Percentiles rank a stretch among this genome's conserved stretches.
These are phyloP conservation scores for Magnusiomyces tetraspermus DNA, from an alignment of 1,139 yeast species.

Conservation along the genomic window DNA sequence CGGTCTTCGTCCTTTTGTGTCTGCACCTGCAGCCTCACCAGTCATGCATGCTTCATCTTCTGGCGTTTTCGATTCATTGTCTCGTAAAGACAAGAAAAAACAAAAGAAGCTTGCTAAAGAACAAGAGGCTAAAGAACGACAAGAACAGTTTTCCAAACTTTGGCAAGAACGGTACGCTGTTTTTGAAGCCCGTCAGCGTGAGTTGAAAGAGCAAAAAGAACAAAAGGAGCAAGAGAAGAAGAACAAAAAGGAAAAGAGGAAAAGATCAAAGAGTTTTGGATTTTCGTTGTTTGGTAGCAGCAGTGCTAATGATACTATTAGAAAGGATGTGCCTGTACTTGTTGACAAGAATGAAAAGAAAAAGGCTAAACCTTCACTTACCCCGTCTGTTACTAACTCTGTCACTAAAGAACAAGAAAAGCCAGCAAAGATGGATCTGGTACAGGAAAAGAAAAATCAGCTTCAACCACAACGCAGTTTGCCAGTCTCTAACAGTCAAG, in stretches of 20 bases:
- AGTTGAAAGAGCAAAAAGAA: not conserved
- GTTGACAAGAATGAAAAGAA: constrained; percentile 92
- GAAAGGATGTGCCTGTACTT: constrained; percentile 95
- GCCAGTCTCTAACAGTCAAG: too few relatives aligned
- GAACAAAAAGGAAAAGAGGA: not conserved
- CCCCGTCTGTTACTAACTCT: too few relatives aligned
- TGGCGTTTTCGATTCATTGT: not conserved
- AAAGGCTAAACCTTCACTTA: too few relatives aligned
- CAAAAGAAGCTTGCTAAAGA: not conserved
- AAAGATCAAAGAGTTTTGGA: not conserved
- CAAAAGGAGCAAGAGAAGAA: not conserved
- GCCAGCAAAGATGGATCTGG: too few relatives aligned
- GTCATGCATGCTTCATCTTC: not conserved
- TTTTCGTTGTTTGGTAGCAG: not conserved
- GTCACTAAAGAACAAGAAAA: too few relatives aligned
- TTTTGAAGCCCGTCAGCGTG: not conserved
- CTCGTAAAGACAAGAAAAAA: not conserved
- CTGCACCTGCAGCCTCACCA: not conserved
- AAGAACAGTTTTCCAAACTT: not conserved
- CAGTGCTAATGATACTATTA: constrained; percentile 72
- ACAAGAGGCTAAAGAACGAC: not conserved
- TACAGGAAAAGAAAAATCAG: too few relatives aligned
- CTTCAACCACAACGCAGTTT: too few relatives aligned
- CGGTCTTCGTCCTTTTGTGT: not conserved
- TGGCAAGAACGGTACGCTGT: not conserved